These are phyloP conservation scores for Annona squamosa DNA, from an alignment of 164 flowering plant species.

Conservation along the genomic window DNA sequence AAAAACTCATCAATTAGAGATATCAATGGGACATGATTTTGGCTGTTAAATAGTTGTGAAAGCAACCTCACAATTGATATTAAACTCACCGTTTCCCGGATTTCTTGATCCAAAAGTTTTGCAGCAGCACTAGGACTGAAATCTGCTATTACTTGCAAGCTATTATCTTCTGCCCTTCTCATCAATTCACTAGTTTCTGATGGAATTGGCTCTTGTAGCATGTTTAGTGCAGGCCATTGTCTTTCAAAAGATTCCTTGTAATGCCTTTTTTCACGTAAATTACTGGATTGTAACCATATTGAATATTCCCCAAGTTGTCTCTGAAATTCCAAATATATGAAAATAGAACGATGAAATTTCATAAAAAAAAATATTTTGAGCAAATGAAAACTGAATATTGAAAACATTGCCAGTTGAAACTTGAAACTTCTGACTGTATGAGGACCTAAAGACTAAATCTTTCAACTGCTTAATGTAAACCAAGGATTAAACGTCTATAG, in stretches of 20 bases:
- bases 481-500: neutral
- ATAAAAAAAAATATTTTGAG: neutral
- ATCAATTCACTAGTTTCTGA: constrained; percentile 34
- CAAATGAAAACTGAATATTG: neutral
- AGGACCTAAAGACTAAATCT: neutral
- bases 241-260: constrained; percentile 62
- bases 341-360: neutral
- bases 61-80: neutral
- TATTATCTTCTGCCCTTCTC: constrained; percentile 33
- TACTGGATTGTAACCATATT: constrained; percentile 60
- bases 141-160: constrained; percentile 42
- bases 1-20: neutral
- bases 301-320: constrained; percentile 59
- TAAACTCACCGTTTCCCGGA: constrained; percentile 81
- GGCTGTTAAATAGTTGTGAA: neutral
- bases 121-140: constrained; percentile 75
- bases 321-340: constrained; percentile 31
- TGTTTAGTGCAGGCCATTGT: constrained; percentile 54
- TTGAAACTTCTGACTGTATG: neutral
- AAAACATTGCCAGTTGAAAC: neutral
- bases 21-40: neutral
- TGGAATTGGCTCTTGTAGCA: constrained; percentile 19
- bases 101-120: constrained; percentile 75
- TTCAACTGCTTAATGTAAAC: neutral
- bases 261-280: constrained; percentile 46